phyloP scores from a whole-genome alignment of 495 filamentous ascomycete species.

The Hypomontagnella submonticulosa region DNA sequence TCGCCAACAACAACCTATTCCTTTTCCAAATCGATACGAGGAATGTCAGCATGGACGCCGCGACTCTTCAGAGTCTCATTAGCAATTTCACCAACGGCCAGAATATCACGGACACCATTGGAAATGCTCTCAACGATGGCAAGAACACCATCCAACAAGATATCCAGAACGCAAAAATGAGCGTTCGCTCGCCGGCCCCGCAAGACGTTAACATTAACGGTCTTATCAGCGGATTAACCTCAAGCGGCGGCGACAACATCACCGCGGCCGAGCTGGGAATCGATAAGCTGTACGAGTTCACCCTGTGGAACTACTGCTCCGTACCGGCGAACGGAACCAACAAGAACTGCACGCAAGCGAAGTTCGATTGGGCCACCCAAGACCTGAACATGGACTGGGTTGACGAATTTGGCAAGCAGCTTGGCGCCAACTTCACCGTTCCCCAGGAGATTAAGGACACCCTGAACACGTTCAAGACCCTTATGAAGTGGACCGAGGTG shows the following conservation, averaged over 20 bases:
- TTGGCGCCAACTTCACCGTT: conserved; percentile 61
- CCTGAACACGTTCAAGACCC: conserved; percentile 74
- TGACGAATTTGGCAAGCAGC: conserved; percentile 52
- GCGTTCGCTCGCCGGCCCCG: conserved; percentile 30
- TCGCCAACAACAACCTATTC: conserved; percentile 74
- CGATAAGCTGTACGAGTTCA: conserved; percentile 81
- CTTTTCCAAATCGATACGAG: conserved; percentile 75
- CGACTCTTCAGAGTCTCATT: conserved; percentile 29
- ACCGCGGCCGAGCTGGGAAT: conserved; percentile 68
- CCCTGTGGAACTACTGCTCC: conserved; percentile 89
- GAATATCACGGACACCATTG: conserved; percentile 35
- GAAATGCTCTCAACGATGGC: conserved; percentile 33
- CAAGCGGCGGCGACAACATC: conserved; percentile 50
- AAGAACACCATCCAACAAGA: conserved; percentile 24
- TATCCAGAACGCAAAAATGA: conserved; percentile 23
- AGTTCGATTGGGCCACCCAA: conserved; percentile 82
- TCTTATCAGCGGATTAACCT: conserved; percentile 4
- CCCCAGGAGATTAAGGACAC: conserved; percentile 71
- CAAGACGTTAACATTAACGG: conserved; percentile 35
- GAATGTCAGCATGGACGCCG: conserved; percentile 56
- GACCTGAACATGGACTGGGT: conserved; percentile 65
- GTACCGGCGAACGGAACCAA: conserved; percentile 58
- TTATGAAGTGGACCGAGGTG: conserved; percentile 84
- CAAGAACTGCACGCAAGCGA: conserved; percentile 66
- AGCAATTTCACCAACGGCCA: conserved; percentile 35